Evolutionary conservation across 805 yeast species (phyloP), one percentile per base, ranked within the genome.

Genomic region (Schwanniomyces polymorphus): DNA sequence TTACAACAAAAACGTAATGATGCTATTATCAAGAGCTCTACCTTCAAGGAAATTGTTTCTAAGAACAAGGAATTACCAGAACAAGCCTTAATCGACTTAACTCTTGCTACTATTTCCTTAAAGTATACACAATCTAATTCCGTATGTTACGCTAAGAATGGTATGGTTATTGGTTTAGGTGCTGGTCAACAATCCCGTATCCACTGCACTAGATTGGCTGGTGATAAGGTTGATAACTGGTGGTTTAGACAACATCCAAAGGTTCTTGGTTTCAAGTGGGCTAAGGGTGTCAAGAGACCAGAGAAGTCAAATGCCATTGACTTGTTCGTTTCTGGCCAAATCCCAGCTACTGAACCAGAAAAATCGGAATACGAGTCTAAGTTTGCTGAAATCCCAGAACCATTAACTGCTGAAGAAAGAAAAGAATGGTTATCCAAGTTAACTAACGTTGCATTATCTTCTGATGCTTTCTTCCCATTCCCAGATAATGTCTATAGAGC

Each of bases 381-480:
- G 74, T 94, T 94, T 59, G 91, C 77, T 48, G 84, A 72, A 55
- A 59, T 91, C 29, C 99, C 99, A 57, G 78, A 73, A 58, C 97
- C 97, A 45, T 78, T 94, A 58, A 85, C 96, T 43, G 72, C 70
- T 25, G 83, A 78, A 54, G 99, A 94, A 78, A 89, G 92, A 73
- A 74, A 76, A 54, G 96, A 88, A 60, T 94, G 98, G 98, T 72
- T 86, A 55, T 60, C 74, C 52, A 82, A 91, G 75, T 80, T 91
- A 68, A 81, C 76, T 49, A 84, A 88, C 59, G 99, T 94, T 47
- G 91, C 98, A 10, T 78, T 91, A 59, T 86, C 97, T 14, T 91
- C 97, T 3, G 99, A 94, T 68, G 99, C 99, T 26, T 94, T 94
- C 84, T 94, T 94, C 96, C 99, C 99, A 74, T 94, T 94, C 94